phyloP scores from a whole-genome alignment of 108 stramenopile species.

The Nitzschia putrida region DNA sequence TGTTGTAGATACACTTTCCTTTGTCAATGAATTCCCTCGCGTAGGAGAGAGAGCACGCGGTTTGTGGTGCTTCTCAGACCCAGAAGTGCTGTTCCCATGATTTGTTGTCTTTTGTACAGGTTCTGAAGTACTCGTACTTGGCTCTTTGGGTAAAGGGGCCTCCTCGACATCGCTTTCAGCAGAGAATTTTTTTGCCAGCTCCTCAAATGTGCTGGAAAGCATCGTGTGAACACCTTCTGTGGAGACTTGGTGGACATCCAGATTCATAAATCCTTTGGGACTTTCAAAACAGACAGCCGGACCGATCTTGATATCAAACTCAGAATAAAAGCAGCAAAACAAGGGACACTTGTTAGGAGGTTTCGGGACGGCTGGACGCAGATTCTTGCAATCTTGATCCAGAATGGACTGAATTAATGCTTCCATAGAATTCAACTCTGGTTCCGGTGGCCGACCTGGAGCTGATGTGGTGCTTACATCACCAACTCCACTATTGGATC shows the following conservation, averaged over 20 bases:
- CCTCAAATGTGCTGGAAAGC: conserved; percentile 56
- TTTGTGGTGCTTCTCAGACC: not conserved
- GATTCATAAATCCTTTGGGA: conserved; percentile 73
- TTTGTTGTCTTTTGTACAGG: conserved; percentile 4
- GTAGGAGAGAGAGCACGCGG: too few relatives aligned
- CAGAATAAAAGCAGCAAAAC: conserved; percentile 83
- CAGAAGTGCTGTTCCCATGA: conserved; percentile 1
- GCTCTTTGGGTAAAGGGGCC: too few relatives aligned
- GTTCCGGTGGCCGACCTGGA: too few relatives aligned
- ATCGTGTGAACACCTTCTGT: conserved; percentile 59
- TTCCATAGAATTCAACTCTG: too few relatives aligned
- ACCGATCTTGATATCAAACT: conserved; percentile 84
- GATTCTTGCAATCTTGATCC: not conserved
- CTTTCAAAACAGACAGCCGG: conserved; percentile 70
- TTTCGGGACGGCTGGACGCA: conserved; percentile 29
- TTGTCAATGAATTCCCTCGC: too few relatives aligned
- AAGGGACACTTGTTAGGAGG: conserved; percentile 65
- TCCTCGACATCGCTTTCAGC: not conserved
- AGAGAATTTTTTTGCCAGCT: not conserved
- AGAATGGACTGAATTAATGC: not conserved
- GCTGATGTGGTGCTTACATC: too few relatives aligned
- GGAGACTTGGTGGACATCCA: conserved; percentile 51
- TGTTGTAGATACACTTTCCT: not conserved
- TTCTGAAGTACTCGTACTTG: not conserved
- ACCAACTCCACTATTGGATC: too few relatives aligned